phyloP scores from a whole-genome alignment of 306 rosid genomes.

The Pyrus pyrifolia region DNA sequence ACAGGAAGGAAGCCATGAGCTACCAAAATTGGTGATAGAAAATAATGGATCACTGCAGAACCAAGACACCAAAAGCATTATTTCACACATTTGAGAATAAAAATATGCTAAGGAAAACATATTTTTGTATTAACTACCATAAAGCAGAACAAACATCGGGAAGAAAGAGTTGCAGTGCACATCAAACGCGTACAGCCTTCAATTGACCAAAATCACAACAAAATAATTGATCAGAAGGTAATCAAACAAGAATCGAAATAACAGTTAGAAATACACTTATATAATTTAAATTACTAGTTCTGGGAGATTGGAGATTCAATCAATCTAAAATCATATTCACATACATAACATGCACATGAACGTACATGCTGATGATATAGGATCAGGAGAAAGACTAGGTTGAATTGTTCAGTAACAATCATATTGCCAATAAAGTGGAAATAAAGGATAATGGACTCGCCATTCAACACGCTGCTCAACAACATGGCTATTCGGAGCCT shows the following conservation, averaged over 20 bases:
- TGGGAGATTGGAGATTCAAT: background rate
- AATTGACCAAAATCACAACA: conserved; percentile 25
- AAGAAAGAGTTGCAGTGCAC: conserved; percentile 99
- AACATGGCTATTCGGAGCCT: conserved; percentile 94
- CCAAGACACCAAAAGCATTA: conserved; percentile 29
- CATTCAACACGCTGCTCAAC: conserved; percentile 99
- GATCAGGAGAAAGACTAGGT: background rate
- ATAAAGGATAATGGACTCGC: conserved; percentile 31
- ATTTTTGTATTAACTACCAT: conserved; percentile 46
- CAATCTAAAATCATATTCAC: background rate
- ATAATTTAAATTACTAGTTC: background rate
- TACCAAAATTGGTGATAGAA: conserved; percentile 84
- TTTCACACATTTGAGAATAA: conserved; percentile 4
- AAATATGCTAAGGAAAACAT: conserved; percentile 1
- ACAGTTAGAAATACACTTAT: background rate
- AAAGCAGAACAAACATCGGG: conserved; percentile 88
- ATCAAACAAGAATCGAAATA: background rate
- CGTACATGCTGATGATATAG: background rate
- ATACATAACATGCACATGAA: background rate
- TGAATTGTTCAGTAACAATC: background rate
- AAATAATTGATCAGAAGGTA: conserved; percentile 3
- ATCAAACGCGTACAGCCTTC: conserved; percentile 96
- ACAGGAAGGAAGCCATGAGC: conserved; percentile 94
- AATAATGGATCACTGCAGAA: conserved; percentile 92
- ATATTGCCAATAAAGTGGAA: conserved; percentile 5